A percentile compares a stretch with the other conserved stretches of the same genome.
phyloP scores from a whole-genome alignment of 2,329 filamentous ascomycete species.

The Balansia obtecta region DNA sequence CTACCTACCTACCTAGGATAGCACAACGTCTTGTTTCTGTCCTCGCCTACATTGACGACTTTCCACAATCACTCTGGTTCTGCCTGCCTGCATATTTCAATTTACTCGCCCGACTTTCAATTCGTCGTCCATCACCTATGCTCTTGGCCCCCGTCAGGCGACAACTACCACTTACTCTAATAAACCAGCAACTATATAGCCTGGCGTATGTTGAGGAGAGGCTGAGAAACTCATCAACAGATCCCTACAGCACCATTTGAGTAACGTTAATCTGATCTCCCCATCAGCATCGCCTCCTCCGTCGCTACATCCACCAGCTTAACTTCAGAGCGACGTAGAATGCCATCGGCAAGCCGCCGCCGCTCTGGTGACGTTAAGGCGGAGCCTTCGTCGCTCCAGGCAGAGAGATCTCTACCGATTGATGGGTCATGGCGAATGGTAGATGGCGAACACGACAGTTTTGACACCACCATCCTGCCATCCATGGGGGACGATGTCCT shows the following conservation, averaged over 20 bases:
- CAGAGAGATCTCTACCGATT: conserved; percentile 24
- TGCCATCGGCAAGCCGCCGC: conserved; percentile 1
- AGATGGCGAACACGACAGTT: conserved; percentile 48
- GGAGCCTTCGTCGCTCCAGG: conserved; percentile 6
- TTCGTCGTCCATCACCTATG: background rate
- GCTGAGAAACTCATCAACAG: background rate
- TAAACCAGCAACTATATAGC: too few relatives aligned
- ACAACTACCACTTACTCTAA: background rate
- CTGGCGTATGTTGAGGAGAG: too few relatives aligned
- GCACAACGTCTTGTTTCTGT: background rate
- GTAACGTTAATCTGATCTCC: background rate
- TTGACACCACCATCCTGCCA: conserved; percentile 41
- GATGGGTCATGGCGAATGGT: conserved; percentile 50
- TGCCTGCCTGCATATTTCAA: background rate
- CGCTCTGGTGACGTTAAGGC: background rate
- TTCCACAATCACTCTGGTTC: background rate
- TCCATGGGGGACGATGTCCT: conserved; percentile 27
- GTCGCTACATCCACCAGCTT: background rate
- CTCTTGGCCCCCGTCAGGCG: background rate
- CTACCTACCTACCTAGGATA: too few relatives aligned
- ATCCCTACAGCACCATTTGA: background rate
- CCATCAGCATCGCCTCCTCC: background rate
- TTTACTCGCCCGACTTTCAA: background rate
- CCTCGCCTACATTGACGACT: background rate
- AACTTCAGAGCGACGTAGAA: background rate